phyloP scores from a whole-genome alignment of 2,329 filamentous ascomycete species.

The Alternaria sp. region DNA sequence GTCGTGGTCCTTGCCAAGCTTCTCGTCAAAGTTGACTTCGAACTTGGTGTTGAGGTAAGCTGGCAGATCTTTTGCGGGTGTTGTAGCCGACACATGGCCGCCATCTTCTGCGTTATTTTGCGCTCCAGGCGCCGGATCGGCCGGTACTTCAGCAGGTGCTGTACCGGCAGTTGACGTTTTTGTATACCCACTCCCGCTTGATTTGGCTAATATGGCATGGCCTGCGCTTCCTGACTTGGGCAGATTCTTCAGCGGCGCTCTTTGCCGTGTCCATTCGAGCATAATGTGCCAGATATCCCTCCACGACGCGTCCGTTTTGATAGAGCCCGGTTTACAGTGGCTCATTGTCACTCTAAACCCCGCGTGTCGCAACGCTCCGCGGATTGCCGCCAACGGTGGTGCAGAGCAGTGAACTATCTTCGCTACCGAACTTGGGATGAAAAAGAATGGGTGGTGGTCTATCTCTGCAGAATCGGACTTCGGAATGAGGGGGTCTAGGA shows the following conservation, averaged over 20 bases:
- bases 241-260: slow-evolving; percentile 76
- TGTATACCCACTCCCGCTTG: slow-evolving; percentile 27
- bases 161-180: slow-evolving; percentile 4
- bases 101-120: slow-evolving; percentile 12
- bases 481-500: slow-evolving; percentile 51
- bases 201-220: slow-evolving; percentile 63
- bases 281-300: slow-evolving; percentile 89
- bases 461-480: slow-evolving; percentile 52
- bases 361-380: slow-evolving; percentile 80
- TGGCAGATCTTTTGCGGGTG: slow-evolving; percentile 15
- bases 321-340: slow-evolving; percentile 86
- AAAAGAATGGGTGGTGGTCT: slow-evolving; percentile 85
- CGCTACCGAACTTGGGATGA: slow-evolving; percentile 77
- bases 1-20: slow-evolving; percentile 74
- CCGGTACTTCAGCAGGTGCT: slow-evolving; percentile 8
- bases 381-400: slow-evolving; percentile 78
- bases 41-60: slow-evolving; percentile 52
- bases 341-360: slow-evolving; percentile 86
- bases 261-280: slow-evolving; percentile 87
- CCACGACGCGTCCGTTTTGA: slow-evolving; percentile 96
- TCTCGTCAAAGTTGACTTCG: slow-evolving; percentile 80
- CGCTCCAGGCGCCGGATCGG: slow-evolving; percentile 7
- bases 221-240: slow-evolving; percentile 76
- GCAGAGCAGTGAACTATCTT: slow-evolving; percentile 81
- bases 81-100: slow-evolving; percentile 5